These are phyloP conservation scores for Polytrichum formosum DNA, from an alignment of 225 moss, liverwort and hornwort species.

Conservation along the genomic window DNA sequence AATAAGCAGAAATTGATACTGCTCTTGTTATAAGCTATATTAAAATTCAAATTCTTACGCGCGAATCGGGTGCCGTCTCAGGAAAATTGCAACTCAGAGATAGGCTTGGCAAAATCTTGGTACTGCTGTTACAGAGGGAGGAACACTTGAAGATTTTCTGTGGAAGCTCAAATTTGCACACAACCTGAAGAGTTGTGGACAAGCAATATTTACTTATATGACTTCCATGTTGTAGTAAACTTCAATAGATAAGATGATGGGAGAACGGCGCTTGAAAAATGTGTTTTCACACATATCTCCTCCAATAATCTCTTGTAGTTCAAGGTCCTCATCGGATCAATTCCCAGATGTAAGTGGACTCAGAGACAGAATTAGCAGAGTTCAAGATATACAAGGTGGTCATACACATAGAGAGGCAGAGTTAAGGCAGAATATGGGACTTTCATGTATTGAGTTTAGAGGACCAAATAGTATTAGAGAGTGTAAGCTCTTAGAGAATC, in stretches of 20 bases:
- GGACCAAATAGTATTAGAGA: conserved; percentile 20
- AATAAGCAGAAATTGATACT: too few relatives aligned
- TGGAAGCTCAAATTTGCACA: too few relatives aligned
- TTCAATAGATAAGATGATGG: conserved; percentile 13
- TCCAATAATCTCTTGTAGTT: conserved; percentile 4
- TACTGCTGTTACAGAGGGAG: too few relatives aligned
- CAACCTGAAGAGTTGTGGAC: too few relatives aligned
- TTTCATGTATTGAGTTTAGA: conserved; percentile 19
- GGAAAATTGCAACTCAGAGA: too few relatives aligned
- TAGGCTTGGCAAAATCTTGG: too few relatives aligned
- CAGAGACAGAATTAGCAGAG: background rate
- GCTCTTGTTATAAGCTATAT: too few relatives aligned
- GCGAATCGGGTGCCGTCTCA: too few relatives aligned
- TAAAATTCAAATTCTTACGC: too few relatives aligned
- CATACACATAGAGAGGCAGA: background rate
- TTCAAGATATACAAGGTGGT: background rate
- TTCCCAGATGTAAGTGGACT: background rate
- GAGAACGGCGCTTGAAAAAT: conserved; percentile 29
- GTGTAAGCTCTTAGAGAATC: conserved; percentile 1
- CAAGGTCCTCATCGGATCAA: conserved; percentile 10
- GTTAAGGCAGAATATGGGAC: background rate
- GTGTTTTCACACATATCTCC: conserved; percentile 44
- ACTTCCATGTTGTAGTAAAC: too few relatives aligned
- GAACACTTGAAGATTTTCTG: too few relatives aligned
- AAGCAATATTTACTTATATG: too few relatives aligned